Evolutionary conservation across 306 rosid species (phyloP), one percentile per base, ranked within the genome.

Genomic region (Sphenostylis stenocarpa): DNA sequence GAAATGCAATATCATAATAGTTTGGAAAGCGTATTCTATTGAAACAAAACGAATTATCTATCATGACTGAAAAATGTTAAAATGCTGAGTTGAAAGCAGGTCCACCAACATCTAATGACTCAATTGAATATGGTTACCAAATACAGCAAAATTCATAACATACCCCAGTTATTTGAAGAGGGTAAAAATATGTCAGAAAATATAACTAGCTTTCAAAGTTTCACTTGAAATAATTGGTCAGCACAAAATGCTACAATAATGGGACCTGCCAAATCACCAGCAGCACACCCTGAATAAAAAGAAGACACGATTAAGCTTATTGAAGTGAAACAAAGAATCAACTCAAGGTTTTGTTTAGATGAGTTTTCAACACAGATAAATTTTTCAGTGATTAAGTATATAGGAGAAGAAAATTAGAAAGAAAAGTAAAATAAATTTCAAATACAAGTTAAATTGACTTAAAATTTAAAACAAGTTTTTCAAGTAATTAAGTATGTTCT

Each of bases 221-320:
- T 82, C 58, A 81, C 41, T 17, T 70, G 84, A 68, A 85, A 84
- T 63, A 67, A 48, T 77, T 75, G 81, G 82, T 84, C 91, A 0
- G 82, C 52, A 29, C 80, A 88, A 73, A 68, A 44, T 52, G 91
- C 82, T 34, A 91, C 87, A 19, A 94, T 75, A 52, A 90, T 9
- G 19, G 97, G 98, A 60, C 98, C 97, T 13, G 87, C 92, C 84
- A 91, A 80, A 84, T 94, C 98, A 55, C 98, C 97, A 23, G 76
- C 82, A 39, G 87, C 84, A 75, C 97, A 88, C 43, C 98, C 98
- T 94, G 94, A 79, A 65, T 64, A 33, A 8, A 12, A 19, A 61
- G 29, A 70, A 58, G 19, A 14, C 19, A 51, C 4, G 51, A 21
- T 24, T 28, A 21, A 70, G 55, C 7, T 47, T 49, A 6, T 23